Conservation (phyloP, 2,329 filamentous ascomycete species). For the Sclerotinia minor region DNA sequence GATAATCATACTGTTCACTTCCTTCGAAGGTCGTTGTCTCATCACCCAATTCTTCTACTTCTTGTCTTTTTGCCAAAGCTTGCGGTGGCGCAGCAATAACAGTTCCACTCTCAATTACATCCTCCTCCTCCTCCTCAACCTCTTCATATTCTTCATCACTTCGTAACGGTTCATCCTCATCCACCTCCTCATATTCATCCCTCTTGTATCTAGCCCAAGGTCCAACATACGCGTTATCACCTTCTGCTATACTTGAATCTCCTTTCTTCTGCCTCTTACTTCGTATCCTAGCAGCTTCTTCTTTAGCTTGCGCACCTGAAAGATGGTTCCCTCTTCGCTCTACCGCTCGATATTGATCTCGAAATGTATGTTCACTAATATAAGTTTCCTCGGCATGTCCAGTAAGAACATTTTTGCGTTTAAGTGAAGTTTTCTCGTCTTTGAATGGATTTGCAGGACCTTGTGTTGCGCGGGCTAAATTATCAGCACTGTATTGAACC, state of each 20-base stretch:
- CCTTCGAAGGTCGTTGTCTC: slow-evolving; percentile 91
- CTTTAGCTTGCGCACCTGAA: slow-evolving; percentile 62
- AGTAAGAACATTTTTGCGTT: slow-evolving; percentile 80
- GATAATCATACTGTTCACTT: slow-evolving; percentile 81
- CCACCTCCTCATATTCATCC: slow-evolving; percentile 71
- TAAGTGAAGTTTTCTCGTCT: slow-evolving; percentile 58
- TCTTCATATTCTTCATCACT: slow-evolving; percentile 79
- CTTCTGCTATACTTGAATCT: slow-evolving; percentile 79
- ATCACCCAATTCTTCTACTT: slow-evolving; percentile 60
- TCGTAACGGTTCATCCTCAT: slow-evolving; percentile 70
- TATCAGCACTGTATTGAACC: slow-evolving; percentile 68
- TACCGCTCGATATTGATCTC: slow-evolving; percentile 80
- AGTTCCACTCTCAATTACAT: slow-evolving; percentile 64
- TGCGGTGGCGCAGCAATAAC: slow-evolving; percentile 57
- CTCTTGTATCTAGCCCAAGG: slow-evolving; percentile 87
- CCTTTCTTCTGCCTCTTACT: slow-evolving; percentile 84
- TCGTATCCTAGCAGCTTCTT: slow-evolving; percentile 65
- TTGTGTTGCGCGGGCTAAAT: slow-evolving; percentile 63
- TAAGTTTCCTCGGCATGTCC: slow-evolving; percentile 85
- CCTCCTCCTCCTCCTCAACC: slow-evolving; percentile 72
- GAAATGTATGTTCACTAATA: slow-evolving; percentile 88
- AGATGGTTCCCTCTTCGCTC: slow-evolving; percentile 63
- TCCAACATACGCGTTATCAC: slow-evolving; percentile 84
- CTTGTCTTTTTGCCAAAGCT: slow-evolving; percentile 56
- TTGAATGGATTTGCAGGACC: slow-evolving; percentile 78